Evolutionary conservation across 2,329 filamentous ascomycete species (phyloP).

Genomic region (Exophiala bonariae): DNA sequence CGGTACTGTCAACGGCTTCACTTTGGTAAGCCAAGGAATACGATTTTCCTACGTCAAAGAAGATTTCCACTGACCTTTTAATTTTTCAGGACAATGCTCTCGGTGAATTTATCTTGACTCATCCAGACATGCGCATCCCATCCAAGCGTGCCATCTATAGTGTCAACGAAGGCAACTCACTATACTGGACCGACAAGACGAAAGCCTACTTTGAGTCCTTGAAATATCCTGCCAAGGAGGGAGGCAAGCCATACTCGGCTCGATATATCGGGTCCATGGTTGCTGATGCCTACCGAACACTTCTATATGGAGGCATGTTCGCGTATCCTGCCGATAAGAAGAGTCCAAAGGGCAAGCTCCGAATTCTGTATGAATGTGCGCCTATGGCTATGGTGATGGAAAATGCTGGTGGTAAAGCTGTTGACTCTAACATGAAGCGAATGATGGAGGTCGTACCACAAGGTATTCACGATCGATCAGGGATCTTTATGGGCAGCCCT

Average conservation of each 20-base stretch:
- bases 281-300: constrained; percentile 91
- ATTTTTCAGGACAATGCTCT: constrained; percentile 78
- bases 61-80: background rate
- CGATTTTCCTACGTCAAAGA: background rate
- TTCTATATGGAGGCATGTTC: constrained; percentile 95
- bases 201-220: constrained; percentile 86
- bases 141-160: constrained; percentile 84
- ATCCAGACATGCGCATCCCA: constrained; percentile 90
- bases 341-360: constrained; percentile 95
- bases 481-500: constrained; percentile 93
- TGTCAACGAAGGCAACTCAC: constrained; percentile 96
- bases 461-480: constrained; percentile 90
- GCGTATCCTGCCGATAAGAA: constrained; percentile 98
- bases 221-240: constrained; percentile 71
- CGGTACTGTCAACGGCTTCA: constrained; percentile 93
- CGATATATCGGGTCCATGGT: constrained; percentile 95
- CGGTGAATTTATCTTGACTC: constrained; percentile 97
- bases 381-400: constrained; percentile 99
- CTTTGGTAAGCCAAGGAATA: constrained; percentile 52
- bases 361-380: constrained; percentile 96
- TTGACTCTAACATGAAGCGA: constrained; percentile 86
- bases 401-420: constrained; percentile 90
- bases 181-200: constrained; percentile 91
- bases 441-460: constrained; percentile 89
- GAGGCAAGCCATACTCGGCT: constrained; percentile 83